phyloP scores from a whole-genome alignment of 2,329 filamentous ascomycete species.

The Neoarthrinium moseri region DNA sequence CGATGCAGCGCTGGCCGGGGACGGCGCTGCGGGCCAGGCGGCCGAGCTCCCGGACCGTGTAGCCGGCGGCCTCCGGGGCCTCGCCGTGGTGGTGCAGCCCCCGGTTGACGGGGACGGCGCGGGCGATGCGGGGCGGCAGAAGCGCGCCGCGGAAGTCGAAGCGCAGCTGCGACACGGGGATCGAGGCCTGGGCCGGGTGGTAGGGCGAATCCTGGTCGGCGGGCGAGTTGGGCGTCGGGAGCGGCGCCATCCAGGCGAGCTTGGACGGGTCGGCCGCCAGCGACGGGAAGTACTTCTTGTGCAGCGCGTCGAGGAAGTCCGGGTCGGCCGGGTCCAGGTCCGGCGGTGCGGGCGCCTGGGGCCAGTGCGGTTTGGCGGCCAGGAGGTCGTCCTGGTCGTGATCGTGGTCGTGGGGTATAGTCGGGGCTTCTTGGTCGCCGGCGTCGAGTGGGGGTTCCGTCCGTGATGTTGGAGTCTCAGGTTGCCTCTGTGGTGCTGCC shows the following conservation, averaged over 20 bases:
- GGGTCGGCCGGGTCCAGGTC: slow-evolving; percentile 82
- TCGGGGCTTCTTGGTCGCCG: slow-evolving; percentile 14
- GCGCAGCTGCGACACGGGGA: slow-evolving; percentile 75
- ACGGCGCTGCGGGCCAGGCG: slow-evolving; percentile 78
- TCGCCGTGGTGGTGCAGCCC: slow-evolving; percentile 93
- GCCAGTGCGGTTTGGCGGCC: slow-evolving; percentile 56
- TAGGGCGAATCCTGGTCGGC: slow-evolving; percentile 75
- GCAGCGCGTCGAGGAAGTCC: slow-evolving; percentile 79
- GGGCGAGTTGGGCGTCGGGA: slow-evolving; percentile 62
- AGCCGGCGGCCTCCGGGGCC: slow-evolving; percentile 89
- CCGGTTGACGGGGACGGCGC: slow-evolving; percentile 71
- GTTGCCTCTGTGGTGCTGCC: background rate
- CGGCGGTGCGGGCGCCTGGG: slow-evolving; percentile 51
- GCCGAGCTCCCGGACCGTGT: slow-evolving; percentile 85
- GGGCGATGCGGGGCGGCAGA: slow-evolving; percentile 72
- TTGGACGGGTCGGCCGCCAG: slow-evolving; percentile 82
- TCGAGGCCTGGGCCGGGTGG: slow-evolving; percentile 70
- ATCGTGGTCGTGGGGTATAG: slow-evolving; percentile 26
- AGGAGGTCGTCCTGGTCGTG: slow-evolving; percentile 27
- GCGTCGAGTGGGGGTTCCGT: slow-evolving; percentile 14
- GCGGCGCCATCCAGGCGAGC: slow-evolving; percentile 84
- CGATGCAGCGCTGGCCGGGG: slow-evolving; percentile 83
- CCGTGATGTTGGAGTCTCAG: slow-evolving; percentile 32
- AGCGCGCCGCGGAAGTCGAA: slow-evolving; percentile 86
- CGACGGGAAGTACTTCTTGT: slow-evolving; percentile 90